These are phyloP conservation scores for Selenicereus undatus DNA, from an alignment of 148 eudicot genomes.

Conservation along the genomic window DNA sequence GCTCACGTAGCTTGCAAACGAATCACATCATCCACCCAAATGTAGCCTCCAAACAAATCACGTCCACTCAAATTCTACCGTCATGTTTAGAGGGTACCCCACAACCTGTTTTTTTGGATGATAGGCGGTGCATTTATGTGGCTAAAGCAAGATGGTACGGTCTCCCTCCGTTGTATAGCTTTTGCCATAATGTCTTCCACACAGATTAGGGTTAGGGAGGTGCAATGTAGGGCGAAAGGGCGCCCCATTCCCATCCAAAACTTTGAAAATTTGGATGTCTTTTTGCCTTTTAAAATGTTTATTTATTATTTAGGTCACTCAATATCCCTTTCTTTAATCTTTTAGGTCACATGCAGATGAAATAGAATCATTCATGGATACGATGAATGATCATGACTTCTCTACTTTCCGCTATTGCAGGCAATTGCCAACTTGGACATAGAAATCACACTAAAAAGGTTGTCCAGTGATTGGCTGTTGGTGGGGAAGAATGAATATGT, in stretches of 20 bases:
- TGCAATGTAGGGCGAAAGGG: constrained; percentile 5
- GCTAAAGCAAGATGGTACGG: constrained; percentile 11
- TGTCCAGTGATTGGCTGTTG: constrained; percentile 27
- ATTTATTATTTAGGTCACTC: neutral
- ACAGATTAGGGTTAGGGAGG: neutral
- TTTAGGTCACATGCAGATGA: neutral
- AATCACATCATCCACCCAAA: neutral
- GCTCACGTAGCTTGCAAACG: neutral
- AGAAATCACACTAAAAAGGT: constrained; percentile 17
- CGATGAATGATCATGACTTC: neutral
- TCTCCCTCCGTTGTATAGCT: neutral
- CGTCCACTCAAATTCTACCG: constrained; percentile 26
- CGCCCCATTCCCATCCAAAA: neutral
- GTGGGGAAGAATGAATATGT: constrained; percentile 1
- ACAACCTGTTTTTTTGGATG: constrained; percentile 19
- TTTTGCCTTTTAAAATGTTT: neutral
- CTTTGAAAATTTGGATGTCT: neutral
- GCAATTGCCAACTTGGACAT: constrained; percentile 45
- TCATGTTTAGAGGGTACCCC: constrained; percentile 12
- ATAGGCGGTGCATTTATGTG: constrained; percentile 54
- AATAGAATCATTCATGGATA: neutral
- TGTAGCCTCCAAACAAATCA: constrained; percentile 26
- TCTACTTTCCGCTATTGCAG: neutral
- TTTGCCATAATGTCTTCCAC: constrained; percentile 16
- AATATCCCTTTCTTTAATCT: neutral